Evolutionary conservation across 768 basidiomycete genomes (phyloP).

Genomic region (Boletus reticuloceps): DNA sequence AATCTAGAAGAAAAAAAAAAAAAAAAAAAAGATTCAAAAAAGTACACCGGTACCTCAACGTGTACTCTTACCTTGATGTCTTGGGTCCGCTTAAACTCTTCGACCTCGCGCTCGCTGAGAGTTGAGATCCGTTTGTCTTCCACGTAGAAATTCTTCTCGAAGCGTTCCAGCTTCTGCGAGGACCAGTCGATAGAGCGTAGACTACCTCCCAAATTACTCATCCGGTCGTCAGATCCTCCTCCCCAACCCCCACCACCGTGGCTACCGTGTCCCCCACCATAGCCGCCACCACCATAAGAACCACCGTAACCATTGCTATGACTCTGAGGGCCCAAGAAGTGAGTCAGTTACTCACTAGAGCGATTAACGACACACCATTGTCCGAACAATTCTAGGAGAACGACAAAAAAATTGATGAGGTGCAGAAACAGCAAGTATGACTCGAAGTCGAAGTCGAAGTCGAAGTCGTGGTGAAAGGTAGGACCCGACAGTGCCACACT

Average conservation of each 20-base stretch:
- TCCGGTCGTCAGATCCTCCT: constrained; percentile 52
- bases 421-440: background rate
- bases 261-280: constrained; percentile 21
- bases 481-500: constrained; percentile 6
- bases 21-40: background rate
- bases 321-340: constrained; percentile 19
- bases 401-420: constrained; percentile 1
- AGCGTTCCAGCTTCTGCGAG: constrained; percentile 66
- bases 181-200: constrained; percentile 87
- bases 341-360: background rate
- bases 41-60: background rate
- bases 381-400: constrained; percentile 2
- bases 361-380: constrained; percentile 15
- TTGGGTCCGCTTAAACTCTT: constrained; percentile 78
- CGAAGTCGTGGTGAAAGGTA: constrained; percentile 20
- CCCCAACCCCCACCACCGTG: constrained; percentile 34
- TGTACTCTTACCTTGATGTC: constrained; percentile 73
- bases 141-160: constrained; percentile 97
- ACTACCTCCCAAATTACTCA: constrained; percentile 79
- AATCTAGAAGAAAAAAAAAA: too few relatives aligned
- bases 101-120: constrained; percentile 81
- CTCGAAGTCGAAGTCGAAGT: constrained; percentile 22
- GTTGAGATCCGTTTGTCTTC: constrained; percentile 84
- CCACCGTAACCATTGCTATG: constrained; percentile 36
- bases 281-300: constrained; percentile 22